Base-by-base conservation (phyloP, 2,329 filamentous ascomycete species). In the Sclerotinia sclerotiorum region DNA sequence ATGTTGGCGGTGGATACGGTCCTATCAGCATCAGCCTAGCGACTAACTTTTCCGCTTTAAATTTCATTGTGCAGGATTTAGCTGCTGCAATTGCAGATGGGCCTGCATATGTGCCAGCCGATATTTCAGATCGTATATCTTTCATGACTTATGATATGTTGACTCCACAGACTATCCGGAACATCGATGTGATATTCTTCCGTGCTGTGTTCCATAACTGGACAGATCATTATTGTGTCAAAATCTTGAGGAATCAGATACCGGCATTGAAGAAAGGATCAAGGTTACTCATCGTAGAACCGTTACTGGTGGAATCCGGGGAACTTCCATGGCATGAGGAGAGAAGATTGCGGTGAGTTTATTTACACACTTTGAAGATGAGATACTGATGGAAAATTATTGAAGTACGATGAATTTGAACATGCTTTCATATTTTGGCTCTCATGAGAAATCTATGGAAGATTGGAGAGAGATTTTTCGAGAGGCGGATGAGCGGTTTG, bases 1-100 rank as follows among this genome's bases (percentile, higher is more conserved):
- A 89, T 68, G 73, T 87, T n/a, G 87, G 87, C 10, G 87, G 87
- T 2, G 85, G 83, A 21, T 83, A 84, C 63, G 87, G 87, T 0
- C 84, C 86, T 61, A 82, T 84, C n/a, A 83, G 80, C 57, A 80
- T 85, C n/a, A 83, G 82, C 1, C 78, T 89, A 54, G 87, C 84
- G 1, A 79, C 79, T 69, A 77, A 77, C 62, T 86, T 83, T 77
- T 80, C 80, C 61, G 79, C 82, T 42, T 80, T 87, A 72, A 80
- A 79, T 54, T 87, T 88, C 73, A 77, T 87, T n/a, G 85, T 87
- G 32, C 84, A 87, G 73, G 85, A 87, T 70, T 77, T 86, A 32
- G 72, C 71, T 1, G 81, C 80, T 71, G 85, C 81, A 19, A 76
- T 86, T 21, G 49, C 49, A 44, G 62, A 46, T 29, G 62, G 49